Conservation (phyloP, 2,329 filamentous ascomycete species). For the Phyllosticta paracitricarpa region DNA sequence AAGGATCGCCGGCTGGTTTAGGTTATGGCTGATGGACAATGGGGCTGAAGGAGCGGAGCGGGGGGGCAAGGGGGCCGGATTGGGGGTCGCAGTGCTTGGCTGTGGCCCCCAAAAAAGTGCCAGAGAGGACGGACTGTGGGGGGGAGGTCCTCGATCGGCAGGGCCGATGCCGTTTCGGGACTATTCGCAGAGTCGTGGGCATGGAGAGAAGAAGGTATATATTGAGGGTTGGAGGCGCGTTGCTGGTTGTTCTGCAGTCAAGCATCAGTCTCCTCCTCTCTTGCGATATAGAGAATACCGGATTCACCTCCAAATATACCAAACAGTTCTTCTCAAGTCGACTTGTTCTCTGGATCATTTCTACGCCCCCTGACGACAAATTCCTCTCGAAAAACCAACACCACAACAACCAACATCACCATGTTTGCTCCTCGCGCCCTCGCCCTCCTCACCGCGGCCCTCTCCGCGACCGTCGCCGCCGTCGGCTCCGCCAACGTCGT, state of each 20-base stretch:
- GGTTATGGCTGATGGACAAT: background rate
- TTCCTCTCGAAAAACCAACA: background rate
- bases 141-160: background rate
- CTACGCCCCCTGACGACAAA: background rate
- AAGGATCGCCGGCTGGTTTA: background rate
- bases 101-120: background rate
- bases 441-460: background rate
- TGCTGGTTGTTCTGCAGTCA: background rate
- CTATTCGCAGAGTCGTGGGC: background rate
- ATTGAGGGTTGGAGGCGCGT: background rate
- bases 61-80: too few relatives aligned
- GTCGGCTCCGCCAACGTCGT: background rate
- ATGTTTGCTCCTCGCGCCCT: background rate
- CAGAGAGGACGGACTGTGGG: background rate
- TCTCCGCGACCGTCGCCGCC: background rate
- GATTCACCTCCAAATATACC: too few relatives aligned
- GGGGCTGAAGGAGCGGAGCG: too few relatives aligned
- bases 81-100: background rate
- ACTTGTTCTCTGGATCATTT: background rate
- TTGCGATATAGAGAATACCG: too few relatives aligned
- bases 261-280: too few relatives aligned
- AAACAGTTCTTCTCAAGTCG: too few relatives aligned
- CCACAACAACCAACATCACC: background rate
- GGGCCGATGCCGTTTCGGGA: background rate
- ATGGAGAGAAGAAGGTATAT: background rate